Conservation (phyloP, 345 rosid genomes). For the Kernera saxatilis region DNA sequence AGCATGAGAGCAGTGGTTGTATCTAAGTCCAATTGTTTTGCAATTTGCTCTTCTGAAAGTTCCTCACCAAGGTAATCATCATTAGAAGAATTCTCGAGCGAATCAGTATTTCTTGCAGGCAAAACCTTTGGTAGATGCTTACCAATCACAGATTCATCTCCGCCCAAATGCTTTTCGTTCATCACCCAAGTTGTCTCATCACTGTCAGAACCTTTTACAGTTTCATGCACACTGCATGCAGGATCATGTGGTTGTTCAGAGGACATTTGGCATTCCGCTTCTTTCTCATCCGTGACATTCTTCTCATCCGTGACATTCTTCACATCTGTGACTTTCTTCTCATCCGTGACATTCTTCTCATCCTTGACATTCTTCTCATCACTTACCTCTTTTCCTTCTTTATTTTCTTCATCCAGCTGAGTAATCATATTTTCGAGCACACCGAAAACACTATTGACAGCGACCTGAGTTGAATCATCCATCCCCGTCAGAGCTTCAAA, state of each 20-base stretch:
- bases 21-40: constrained; percentile 59
- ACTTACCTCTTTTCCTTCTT: constrained; percentile 34
- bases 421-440: constrained; percentile 85
- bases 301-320: constrained; percentile 2
- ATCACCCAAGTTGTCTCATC: constrained; percentile 9
- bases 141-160: constrained; percentile 34
- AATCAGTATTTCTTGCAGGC: constrained; percentile 30
- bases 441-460: constrained; percentile 93
- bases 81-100: constrained; percentile 30
- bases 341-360: constrained; percentile 17
- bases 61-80: constrained; percentile 35
- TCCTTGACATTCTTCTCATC: constrained; percentile 31
- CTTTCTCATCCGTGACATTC: constrained; percentile 10
- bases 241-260: constrained; percentile 33
- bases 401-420: constrained; percentile 61
- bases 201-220: constrained; percentile 17
- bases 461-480: constrained; percentile 94
- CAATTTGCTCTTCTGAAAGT: constrained; percentile 43
- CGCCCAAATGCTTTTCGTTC: constrained; percentile 31
- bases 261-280: constrained; percentile 19
- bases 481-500: constrained; percentile 84
- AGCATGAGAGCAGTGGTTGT: constrained; percentile 68
- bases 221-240: constrained; percentile 19
- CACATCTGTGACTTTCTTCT: not conserved
- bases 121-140: constrained; percentile 36